These are phyloP conservation scores for Hygrophoropsis aurantiaca DNA, from an alignment of 768 basidiomycete genomes.

Conservation along the genomic window DNA sequence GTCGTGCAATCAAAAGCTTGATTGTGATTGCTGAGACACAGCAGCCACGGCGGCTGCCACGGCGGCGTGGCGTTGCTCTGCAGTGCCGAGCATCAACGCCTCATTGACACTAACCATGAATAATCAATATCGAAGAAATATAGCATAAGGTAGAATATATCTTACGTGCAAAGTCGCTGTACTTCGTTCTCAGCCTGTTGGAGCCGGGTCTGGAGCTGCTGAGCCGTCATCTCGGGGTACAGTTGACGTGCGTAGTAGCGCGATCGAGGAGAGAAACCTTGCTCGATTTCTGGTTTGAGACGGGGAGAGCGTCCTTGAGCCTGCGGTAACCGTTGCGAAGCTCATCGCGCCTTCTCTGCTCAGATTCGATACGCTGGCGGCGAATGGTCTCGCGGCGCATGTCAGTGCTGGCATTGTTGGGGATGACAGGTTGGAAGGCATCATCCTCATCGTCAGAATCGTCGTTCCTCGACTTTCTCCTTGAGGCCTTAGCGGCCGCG, in stretches of 20 bases:
- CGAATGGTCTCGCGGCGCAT: slow-evolving; percentile 88
- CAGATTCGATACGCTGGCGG: slow-evolving; percentile 90
- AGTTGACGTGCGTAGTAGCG: slow-evolving; percentile 84
- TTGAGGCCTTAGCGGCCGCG: slow-evolving; percentile 51
- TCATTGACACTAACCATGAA: too few species aligned
- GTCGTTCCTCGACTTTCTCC: slow-evolving; percentile 53
- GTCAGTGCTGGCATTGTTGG: slow-evolving; percentile 50
- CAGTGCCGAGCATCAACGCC: too few species aligned
- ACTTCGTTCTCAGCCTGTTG: slow-evolving; percentile 80
- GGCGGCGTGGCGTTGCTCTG: too few species aligned
- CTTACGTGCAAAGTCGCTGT: slow-evolving; percentile 67
- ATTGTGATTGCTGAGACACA: too few species aligned
- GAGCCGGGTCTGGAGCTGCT: slow-evolving; percentile 72
- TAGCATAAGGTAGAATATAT: slow-evolving; percentile 1
- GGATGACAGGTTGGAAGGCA: slow-evolving; percentile 61
- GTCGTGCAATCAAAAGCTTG: too few species aligned
- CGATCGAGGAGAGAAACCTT: slow-evolving; percentile 90
- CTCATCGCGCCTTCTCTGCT: slow-evolving; percentile 89
- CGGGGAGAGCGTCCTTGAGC: slow-evolving; percentile 87
- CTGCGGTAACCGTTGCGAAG: slow-evolving; percentile 89
- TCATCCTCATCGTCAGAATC: slow-evolving; percentile 74
- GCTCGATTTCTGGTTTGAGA: slow-evolving; percentile 90
- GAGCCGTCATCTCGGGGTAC: slow-evolving; percentile 79
- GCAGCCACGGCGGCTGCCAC: too few species aligned
- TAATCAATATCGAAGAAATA: too few species aligned